These are phyloP conservation scores for Leccinellum luteum DNA, from an alignment of 768 basidiomycete genomes.

Conservation along the genomic window DNA sequence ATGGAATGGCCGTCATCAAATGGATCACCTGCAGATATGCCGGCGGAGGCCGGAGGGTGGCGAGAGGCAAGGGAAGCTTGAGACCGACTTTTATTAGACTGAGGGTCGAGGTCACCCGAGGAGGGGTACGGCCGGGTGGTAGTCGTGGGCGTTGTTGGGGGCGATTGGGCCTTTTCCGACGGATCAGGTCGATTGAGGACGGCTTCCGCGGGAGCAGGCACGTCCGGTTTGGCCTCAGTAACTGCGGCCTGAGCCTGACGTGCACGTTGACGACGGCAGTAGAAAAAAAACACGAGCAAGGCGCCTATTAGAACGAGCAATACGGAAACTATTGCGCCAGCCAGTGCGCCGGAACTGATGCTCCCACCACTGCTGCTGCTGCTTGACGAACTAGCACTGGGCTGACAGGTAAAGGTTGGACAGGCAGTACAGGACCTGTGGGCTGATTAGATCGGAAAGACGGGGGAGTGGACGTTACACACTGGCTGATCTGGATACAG, in stretches of 20 bases:
- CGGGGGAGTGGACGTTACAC: conserved; percentile 16
- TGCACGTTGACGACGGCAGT: conserved; percentile 55
- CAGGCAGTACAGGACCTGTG: conserved; percentile 60
- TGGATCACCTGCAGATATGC: conserved; percentile 50
- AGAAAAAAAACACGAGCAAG: conserved; percentile 55
- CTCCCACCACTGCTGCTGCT: conserved; percentile 36
- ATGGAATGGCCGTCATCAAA: conserved; percentile 79
- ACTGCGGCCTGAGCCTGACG: conserved; percentile 32
- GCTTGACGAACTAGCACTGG: conserved; percentile 16
- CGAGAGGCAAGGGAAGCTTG: conserved; percentile 28
- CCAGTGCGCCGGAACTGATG: conserved; percentile 67
- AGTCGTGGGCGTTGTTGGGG: conserved; percentile 21
- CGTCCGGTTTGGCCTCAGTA: conserved; percentile 50
- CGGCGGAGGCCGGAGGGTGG: conserved; percentile 16
- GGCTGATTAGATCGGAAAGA: conserved; percentile 3
- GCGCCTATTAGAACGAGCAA: conserved; percentile 57
- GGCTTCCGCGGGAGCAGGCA: conserved; percentile 70
- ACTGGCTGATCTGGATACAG: conserved; percentile 65
- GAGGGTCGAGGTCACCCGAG: conserved; percentile 55
- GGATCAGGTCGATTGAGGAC: conserved; percentile 85
- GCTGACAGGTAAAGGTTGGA: conserved; percentile 49
- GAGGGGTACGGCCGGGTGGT: conserved; percentile 48
- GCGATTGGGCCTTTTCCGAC: conserved; percentile 51
- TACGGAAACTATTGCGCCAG: conserved; percentile 67
- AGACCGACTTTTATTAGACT: conserved; percentile 24